Conservation (phyloP, 495 filamentous ascomycete genomes). For the Penicillium silybi region DNA sequence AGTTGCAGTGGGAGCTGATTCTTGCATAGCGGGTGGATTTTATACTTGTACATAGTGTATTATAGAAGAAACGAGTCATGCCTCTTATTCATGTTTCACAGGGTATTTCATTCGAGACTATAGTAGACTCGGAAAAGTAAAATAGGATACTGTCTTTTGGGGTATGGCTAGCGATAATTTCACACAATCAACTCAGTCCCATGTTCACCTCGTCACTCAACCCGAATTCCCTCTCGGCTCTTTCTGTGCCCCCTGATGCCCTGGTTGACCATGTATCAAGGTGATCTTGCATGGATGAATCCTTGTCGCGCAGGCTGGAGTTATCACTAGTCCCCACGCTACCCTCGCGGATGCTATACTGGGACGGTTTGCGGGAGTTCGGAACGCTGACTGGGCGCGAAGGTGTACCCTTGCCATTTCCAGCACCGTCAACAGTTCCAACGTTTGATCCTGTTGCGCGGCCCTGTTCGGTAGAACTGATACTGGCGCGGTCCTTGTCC, state of each 20-base stretch:
- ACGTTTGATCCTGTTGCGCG: slow-evolving; percentile 17
- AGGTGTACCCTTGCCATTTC: slow-evolving; percentile 13
- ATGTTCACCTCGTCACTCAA: slow-evolving; percentile 52
- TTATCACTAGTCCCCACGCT: slow-evolving; percentile 40
- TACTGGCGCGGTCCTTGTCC: slow-evolving; percentile 28
- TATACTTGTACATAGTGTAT: slow-evolving; percentile 5
- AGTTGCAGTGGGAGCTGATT: slow-evolving; percentile 41
- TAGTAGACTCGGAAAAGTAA: not conserved
- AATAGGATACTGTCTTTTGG: not conserved
- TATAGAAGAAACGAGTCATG: not conserved
- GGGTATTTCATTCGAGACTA: not conserved
- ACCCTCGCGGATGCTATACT: slow-evolving; percentile 31
- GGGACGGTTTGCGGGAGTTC: slow-evolving; percentile 25
- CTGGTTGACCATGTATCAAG: slow-evolving; percentile 41
- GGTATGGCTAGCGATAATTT: not conserved
- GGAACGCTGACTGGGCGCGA: slow-evolving; percentile 37
- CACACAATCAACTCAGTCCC: slow-evolving; percentile 44
- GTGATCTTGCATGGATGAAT: slow-evolving; percentile 47
- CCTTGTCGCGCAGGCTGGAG: slow-evolving; percentile 40
- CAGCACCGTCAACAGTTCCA: slow-evolving; percentile 12
- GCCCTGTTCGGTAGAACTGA: slow-evolving; percentile 12
- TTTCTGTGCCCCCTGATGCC: slow-evolving; percentile 38
- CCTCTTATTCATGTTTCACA: not conserved
- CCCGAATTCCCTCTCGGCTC: slow-evolving; percentile 44
- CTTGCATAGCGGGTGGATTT: slow-evolving; percentile 23